Percentiles rank a stretch among this genome's conserved stretches.
phyloP scores from a whole-genome alignment of 2,329 filamentous ascomycete species.

The Colletotrichum sp. region DNA sequence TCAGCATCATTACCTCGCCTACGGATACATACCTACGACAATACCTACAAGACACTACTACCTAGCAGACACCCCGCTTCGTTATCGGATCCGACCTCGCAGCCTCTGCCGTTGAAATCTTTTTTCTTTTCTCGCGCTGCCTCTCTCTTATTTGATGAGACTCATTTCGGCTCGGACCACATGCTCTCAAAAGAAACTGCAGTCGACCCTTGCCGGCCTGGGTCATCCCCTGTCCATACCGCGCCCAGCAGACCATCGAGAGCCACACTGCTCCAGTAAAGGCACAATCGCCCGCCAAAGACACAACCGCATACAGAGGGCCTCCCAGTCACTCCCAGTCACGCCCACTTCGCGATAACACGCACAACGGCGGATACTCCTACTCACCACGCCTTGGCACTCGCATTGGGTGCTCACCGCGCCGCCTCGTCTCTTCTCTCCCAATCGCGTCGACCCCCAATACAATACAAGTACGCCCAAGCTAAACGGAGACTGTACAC shows the following conservation, averaged over 20 bases:
- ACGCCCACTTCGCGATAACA: not conserved
- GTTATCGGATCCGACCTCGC: not conserved
- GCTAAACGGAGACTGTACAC: not conserved
- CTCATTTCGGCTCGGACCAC: constrained; percentile 20
- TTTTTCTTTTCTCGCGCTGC: not conserved
- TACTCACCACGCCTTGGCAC: not conserved
- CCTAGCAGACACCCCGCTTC: not conserved
- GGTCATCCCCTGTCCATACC: constrained; percentile 1
- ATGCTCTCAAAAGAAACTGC: constrained; percentile 16
- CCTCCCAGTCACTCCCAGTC: not conserved
- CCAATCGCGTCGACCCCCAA: not conserved
- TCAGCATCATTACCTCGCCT: not conserved
- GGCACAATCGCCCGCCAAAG: not conserved
- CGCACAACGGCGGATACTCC: not conserved
- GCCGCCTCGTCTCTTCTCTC: not conserved
- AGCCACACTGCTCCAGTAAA: constrained; percentile 1
- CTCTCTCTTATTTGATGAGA: not conserved
- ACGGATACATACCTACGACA: not conserved
- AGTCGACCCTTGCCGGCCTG: not conserved
- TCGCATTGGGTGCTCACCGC: not conserved
- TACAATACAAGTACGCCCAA: not conserved
- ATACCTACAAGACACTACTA: not conserved
- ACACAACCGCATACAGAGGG: not conserved
- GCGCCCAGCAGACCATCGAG: not conserved
- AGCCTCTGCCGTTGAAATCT: not conserved